A percentile compares a stretch with the other conserved stretches of the same genome.
These are phyloP conservation scores for Volvariella surrecta DNA, from an alignment of 1,284 basidiomycete genomes.

Conservation along the genomic window DNA sequence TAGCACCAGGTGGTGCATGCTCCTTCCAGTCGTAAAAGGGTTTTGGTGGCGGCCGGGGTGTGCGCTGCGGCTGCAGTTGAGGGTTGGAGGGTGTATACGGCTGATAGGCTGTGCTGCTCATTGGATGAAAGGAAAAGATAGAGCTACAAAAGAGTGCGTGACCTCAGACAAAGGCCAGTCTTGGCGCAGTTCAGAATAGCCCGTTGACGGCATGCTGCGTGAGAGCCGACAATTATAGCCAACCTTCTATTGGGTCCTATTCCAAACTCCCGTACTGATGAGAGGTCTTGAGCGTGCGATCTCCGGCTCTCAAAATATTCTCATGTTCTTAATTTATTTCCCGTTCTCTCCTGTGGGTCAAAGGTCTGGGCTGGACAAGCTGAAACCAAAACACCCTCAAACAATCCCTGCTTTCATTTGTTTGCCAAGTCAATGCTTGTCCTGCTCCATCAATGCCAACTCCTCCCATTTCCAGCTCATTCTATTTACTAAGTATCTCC, in stretches of 20 bases:
- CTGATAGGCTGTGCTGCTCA: constrained; percentile 3
- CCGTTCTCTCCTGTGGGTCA: too few species aligned
- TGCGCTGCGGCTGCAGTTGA: constrained; percentile 12
- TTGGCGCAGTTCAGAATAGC: neutral
- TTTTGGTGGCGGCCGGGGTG: too few species aligned
- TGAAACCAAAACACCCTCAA: too few species aligned
- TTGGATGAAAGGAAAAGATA: neutral
- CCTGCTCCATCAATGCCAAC: too few species aligned
- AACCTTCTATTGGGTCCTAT: constrained; percentile 23
- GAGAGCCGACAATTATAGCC: constrained; percentile 18
- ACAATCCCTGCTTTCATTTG: too few species aligned
- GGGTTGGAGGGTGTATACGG: constrained; percentile 10
- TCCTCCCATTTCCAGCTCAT: neutral
- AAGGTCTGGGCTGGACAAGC: too few species aligned
- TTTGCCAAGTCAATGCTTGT: too few species aligned
- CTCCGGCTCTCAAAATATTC: constrained; percentile 1
- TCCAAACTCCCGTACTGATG: constrained; percentile 3
- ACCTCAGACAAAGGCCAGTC: constrained; percentile 6
- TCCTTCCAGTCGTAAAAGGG: constrained; percentile 23
- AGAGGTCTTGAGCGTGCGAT: too few species aligned
- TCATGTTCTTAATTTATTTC: too few species aligned
- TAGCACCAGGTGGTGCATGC: constrained; percentile 19
- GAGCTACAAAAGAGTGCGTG: constrained; percentile 7
- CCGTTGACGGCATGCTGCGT: constrained; percentile 7
- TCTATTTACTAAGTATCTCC: neutral